Percentiles rank a stretch among this genome's conserved stretches.
Conservation (phyloP, 2,329 filamentous ascomycete genomes). For the Xylaria sp. region DNA sequence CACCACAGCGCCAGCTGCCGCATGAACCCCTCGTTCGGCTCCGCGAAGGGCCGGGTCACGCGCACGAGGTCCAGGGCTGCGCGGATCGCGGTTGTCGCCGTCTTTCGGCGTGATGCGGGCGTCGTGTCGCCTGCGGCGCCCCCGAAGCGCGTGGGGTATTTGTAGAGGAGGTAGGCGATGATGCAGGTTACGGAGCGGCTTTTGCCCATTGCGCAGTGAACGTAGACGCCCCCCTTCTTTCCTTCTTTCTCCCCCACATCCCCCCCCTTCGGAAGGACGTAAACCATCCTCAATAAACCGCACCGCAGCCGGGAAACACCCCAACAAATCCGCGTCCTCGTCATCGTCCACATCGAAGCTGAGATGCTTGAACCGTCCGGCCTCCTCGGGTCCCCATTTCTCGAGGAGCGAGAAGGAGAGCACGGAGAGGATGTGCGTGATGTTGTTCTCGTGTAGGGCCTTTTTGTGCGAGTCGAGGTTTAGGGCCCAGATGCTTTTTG, state of each 20-base stretch:
- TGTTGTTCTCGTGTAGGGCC: slow-evolving; percentile 63
- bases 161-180: slow-evolving; percentile 78
- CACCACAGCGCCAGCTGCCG: slow-evolving; percentile 81
- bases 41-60: slow-evolving; percentile 67
- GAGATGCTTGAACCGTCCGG: slow-evolving; percentile 62
- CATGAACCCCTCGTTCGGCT: slow-evolving; percentile 91
- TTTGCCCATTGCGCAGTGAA: slow-evolving; percentile 88
- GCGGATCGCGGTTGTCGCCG: slow-evolving; percentile 45
- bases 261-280: too few relatives aligned
- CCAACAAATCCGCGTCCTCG: slow-evolving; percentile 79
- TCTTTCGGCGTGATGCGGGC: slow-evolving; percentile 37
- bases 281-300: slow-evolving; percentile 79
- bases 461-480: slow-evolving; percentile 53
- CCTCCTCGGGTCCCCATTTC: slow-evolving; percentile 36
- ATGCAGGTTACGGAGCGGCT: slow-evolving; percentile 83
- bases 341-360: slow-evolving; percentile 85
- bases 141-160: slow-evolving; percentile 51
- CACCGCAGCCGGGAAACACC: slow-evolving; percentile 72
- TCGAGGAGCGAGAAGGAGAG: slow-evolving; percentile 43
- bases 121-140: slow-evolving; percentile 40
- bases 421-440: slow-evolving; percentile 89
- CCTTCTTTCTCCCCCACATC: slow-evolving; percentile 13
- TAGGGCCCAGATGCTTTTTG: slow-evolving; percentile 67
- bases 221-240: slow-evolving; percentile 41
- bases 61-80: slow-evolving; percentile 64